phyloP scores from a whole-genome alignment of 73 alveolate genomes.

The Paramecium bursaria region DNA sequence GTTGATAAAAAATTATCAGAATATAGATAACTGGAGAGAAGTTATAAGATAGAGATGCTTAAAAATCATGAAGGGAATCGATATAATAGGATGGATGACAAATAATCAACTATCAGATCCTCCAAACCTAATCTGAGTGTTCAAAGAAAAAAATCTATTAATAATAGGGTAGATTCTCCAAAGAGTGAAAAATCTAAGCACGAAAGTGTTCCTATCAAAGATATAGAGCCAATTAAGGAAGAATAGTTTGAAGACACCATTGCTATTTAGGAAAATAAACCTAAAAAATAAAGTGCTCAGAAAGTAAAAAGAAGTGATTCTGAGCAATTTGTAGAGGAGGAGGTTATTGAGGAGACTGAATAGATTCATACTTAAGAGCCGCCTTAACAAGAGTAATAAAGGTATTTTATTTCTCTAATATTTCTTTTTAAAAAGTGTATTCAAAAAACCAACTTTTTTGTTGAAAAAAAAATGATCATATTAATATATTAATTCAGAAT shows the following conservation, averaged over 20 bases:
- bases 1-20: not conserved
- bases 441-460: too few species aligned
- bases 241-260: conserved; percentile 61
- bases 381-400: too few species aligned
- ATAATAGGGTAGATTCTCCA: conserved; percentile 23
- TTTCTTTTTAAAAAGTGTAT: too few species aligned
- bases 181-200: not conserved
- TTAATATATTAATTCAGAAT: too few species aligned
- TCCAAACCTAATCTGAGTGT: not conserved
- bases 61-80: conserved; percentile 35
- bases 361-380: too few species aligned
- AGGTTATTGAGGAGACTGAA: too few species aligned
- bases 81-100: conserved; percentile 20
- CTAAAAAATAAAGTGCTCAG: too few species aligned
- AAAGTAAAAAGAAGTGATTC: too few species aligned
- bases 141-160: not conserved
- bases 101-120: conserved; percentile 14
- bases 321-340: too few species aligned
- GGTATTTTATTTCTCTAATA: too few species aligned
- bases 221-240: conserved; percentile 27
- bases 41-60: not conserved
- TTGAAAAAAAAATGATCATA: too few species aligned
- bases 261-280: too few species aligned
- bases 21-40: conserved; percentile 19
- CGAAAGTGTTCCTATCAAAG: not conserved